A percentile compares a stretch with the other conserved stretches of the same genome.
These are phyloP conservation scores for Rubia yunnanensis DNA, from an alignment of 257 asterid genomes.

Conservation along the genomic window DNA sequence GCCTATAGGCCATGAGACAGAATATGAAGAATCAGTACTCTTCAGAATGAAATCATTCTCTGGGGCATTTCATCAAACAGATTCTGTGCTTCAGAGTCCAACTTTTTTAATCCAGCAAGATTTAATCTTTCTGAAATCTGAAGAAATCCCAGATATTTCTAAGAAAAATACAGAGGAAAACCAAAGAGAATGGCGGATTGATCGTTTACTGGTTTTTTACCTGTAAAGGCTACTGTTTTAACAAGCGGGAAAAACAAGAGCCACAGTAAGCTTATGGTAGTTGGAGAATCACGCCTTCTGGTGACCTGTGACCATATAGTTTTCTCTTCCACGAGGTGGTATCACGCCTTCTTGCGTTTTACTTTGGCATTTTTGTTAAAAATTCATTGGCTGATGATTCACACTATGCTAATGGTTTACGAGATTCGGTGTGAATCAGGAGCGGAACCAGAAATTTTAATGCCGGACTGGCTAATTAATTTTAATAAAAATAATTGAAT, in stretches of 20 bases:
- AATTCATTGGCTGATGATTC: too few species aligned
- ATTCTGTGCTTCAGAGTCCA: not conserved
- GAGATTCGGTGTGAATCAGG: too few species aligned
- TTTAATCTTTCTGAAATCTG: not conserved
- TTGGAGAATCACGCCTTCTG: not conserved
- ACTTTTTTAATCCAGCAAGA: not conserved
- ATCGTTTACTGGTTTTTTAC: not conserved
- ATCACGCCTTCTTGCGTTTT: too few species aligned
- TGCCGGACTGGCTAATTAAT: too few species aligned
- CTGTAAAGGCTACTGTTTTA: not conserved
- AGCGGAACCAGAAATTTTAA: too few species aligned
- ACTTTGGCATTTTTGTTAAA: too few species aligned
- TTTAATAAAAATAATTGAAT: too few species aligned
- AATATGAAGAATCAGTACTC: not conserved
- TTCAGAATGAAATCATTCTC: not conserved
- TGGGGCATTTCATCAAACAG: conserved; percentile 42
- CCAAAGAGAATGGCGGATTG: not conserved
- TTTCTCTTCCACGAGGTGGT: too few species aligned
- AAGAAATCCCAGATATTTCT: not conserved
- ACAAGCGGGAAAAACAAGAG: not conserved
- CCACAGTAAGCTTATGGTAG: not conserved
- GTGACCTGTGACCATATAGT: not conserved
- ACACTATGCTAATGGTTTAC: too few species aligned
- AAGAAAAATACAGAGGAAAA: not conserved
- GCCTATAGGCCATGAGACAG: conserved; percentile 28